Base-by-base conservation (phyloP, 176 grass and related monocot species). In the Panicum miliaceum region DNA sequence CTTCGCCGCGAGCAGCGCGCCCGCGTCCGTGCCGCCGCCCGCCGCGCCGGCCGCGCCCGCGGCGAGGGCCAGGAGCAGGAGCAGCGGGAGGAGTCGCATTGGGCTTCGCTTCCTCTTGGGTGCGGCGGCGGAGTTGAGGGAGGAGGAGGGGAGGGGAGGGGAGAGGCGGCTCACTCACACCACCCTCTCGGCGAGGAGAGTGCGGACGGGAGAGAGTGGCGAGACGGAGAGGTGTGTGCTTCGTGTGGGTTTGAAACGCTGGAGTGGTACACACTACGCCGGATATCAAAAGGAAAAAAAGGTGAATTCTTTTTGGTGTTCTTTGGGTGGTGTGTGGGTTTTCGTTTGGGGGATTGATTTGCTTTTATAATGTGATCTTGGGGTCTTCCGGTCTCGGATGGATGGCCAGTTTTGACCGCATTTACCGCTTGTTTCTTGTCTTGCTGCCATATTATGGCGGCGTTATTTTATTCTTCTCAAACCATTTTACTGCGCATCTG, bases 1-100 rank as follows among this genome's bases (percentile, higher is more conserved):
- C 86, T 95, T 95, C 36, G 80, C 83, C 9, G 85, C 88, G 1
- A 95, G 89, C 80, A 98, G 86, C 45, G 96, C 89, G 50, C 91
- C 91, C 7, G 84, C 35, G n/a, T 7, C 68, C 8, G 80, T 35
- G 43, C 41, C 82, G 45, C 43, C 79, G 66, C n/a, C 86, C 15
- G n/a, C 51, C 69, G 52, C 82, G 87, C 13, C 61, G 67, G 18
- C 29, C 62, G 62, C 64, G 63, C 6, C 78, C 63, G 62, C 73
- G 71, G 71, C 59, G 75, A 12, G 60, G 68, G 36, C 51, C 0
- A 35, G 25, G 68, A 79, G 63, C 27, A 66, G 32, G 32, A 64
- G 27, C 26, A 88, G 35, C 34, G 66, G 36, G n/a, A 73, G 50
- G 90, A 79, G 46, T 37, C 75, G 78, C 84, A 81, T 74, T 74